These are phyloP conservation scores for Alternaria ventricosa DNA, from an alignment of 2,329 filamentous ascomycete species.

Conservation along the genomic window DNA sequence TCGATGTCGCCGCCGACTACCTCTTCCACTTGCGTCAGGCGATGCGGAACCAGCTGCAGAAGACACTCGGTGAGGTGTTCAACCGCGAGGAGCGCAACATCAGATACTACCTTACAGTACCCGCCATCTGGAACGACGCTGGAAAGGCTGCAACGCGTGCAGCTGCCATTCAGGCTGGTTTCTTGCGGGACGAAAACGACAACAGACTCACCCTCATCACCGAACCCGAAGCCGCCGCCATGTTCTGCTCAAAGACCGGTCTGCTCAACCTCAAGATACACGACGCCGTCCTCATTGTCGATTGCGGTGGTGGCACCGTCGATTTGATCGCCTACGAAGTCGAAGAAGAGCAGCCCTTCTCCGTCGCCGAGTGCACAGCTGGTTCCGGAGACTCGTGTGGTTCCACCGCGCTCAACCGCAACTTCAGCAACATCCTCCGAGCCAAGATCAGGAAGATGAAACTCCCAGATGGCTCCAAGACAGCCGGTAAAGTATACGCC, in stretches of 20 bases:
- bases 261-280: conserved; percentile 97
- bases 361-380: conserved; percentile 94
- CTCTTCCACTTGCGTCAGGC: conserved; percentile 97
- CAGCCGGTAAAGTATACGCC: conserved; percentile 95
- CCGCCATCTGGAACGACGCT: conserved; percentile 98
- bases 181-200: conserved; percentile 96
- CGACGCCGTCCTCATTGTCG: conserved; percentile 96
- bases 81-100: conserved; percentile 98
- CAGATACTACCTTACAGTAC: conserved; percentile 96
- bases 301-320: conserved; percentile 97
- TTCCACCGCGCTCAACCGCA: conserved; percentile 96
- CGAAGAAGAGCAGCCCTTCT: conserved; percentile 96
- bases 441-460: conserved; percentile 99
- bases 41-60: conserved; percentile 93
- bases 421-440: conserved; percentile 96
- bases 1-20: conserved; percentile 99
- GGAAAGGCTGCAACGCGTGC: conserved; percentile 96
- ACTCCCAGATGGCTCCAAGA: conserved; percentile 93
- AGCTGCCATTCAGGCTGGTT: conserved; percentile 95
- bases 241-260: conserved; percentile 97
- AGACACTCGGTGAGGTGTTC: conserved; percentile 96
- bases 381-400: conserved; percentile 97
- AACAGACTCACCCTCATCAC: conserved; percentile 93
- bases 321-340: conserved; percentile 99
- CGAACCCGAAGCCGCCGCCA: conserved; percentile 93